Conservation (phyloP, 2,329 filamentous ascomycete genomes). For the Xylaria sp. region DNA sequence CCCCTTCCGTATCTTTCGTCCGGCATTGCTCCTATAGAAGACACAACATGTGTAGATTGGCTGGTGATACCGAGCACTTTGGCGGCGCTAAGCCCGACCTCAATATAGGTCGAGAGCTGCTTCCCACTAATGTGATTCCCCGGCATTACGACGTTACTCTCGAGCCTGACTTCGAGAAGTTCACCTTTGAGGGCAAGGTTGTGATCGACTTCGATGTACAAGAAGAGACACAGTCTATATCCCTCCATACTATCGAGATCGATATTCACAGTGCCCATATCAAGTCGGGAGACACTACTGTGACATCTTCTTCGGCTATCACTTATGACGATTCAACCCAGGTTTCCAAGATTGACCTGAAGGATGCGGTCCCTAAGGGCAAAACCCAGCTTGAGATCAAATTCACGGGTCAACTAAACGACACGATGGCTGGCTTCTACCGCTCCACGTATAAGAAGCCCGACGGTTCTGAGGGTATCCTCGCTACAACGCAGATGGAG, state of each 20-base stretch:
- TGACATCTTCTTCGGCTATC: slow-evolving; percentile 72
- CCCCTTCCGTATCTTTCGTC: slow-evolving; percentile 38
- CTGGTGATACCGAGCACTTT: slow-evolving; percentile 64
- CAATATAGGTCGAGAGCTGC: slow-evolving; percentile 74
- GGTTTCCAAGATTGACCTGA: slow-evolving; percentile 82
- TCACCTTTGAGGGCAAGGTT: slow-evolving; percentile 87
- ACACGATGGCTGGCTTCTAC: slow-evolving; percentile 98
- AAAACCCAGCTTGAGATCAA: slow-evolving; percentile 82
- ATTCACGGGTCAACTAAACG: slow-evolving; percentile 82
- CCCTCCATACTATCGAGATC: slow-evolving; percentile 87
- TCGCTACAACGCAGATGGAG: slow-evolving; percentile 96
- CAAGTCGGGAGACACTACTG: slow-evolving; percentile 64
- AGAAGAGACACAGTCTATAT: slow-evolving; percentile 85
- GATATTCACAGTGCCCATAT: slow-evolving; percentile 81
- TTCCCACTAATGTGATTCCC: slow-evolving; percentile 93
- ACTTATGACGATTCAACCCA: slow-evolving; percentile 82
- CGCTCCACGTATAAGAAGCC: slow-evolving; percentile 89
- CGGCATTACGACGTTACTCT: slow-evolving; percentile 89
- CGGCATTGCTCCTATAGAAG: slow-evolving; percentile 78
- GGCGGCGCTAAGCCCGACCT: slow-evolving; percentile 68
- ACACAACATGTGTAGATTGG: slow-evolving; percentile 75
- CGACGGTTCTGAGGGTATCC: slow-evolving; percentile 80
- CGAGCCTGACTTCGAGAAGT: slow-evolving; percentile 88
- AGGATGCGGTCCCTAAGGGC: slow-evolving; percentile 75
- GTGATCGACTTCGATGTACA: slow-evolving; percentile 87